Conservation (phyloP, 1,284 basidiomycete genomes). For the Tranzscheliella williamsii region DNA sequence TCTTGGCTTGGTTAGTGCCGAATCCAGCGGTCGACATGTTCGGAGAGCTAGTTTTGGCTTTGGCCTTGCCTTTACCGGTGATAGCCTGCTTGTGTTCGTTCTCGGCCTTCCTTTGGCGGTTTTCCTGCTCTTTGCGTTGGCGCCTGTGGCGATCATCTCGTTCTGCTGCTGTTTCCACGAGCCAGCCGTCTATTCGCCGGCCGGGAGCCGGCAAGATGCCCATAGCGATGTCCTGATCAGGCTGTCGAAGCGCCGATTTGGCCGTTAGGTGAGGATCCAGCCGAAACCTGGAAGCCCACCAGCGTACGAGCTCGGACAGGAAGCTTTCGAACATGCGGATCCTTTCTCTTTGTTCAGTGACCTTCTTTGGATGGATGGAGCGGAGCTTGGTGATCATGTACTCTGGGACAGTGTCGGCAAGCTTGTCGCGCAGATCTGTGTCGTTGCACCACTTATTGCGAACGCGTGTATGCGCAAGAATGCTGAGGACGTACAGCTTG, state of each 20-base stretch:
- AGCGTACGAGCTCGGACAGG: conserved; percentile 50
- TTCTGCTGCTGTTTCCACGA: conserved; percentile 48
- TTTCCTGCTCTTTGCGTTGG: conserved; percentile 22
- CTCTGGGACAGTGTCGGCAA: conserved; percentile 46
- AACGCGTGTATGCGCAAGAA: conserved; percentile 75
- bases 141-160: conserved; percentile 48
- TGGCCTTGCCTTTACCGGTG: conserved; percentile 9
- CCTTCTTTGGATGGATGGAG: conserved; percentile 54
- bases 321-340: conserved; percentile 59
- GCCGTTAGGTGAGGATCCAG: conserved; percentile 46
- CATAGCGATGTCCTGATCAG: conserved; percentile 44
- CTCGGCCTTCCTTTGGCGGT: conserved; percentile 17
- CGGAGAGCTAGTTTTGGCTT: conserved; percentile 20
- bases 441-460: conserved; percentile 88
- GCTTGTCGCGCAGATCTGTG: conserved; percentile 69
- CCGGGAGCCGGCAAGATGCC: conserved; percentile 40
- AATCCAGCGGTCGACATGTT: not conserved
- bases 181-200: conserved; percentile 55
- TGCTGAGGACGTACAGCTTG: conserved; percentile 64
- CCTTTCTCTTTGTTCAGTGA: conserved; percentile 52
- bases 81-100: not conserved
- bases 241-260: conserved; percentile 53
- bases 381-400: conserved; percentile 49
- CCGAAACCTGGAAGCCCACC: conserved; percentile 54
- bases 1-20: conserved; percentile 1